Evolutionary conservation across 2,329 filamentous ascomycete species (phyloP).

Genomic region (Trichoderma semiorbis): DNA sequence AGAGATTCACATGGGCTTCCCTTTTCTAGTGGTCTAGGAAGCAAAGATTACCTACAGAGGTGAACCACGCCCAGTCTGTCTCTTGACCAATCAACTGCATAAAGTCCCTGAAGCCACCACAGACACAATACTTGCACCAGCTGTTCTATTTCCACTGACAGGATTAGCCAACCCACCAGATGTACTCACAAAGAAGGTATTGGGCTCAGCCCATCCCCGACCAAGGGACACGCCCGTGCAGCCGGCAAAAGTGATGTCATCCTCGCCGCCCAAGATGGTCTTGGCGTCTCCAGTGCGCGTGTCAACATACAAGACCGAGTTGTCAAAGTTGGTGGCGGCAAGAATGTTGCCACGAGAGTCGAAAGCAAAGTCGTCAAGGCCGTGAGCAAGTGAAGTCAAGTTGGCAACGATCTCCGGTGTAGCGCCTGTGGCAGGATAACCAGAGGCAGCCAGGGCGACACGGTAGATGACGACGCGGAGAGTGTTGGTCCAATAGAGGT

Average conservation of each 20-base stretch:
- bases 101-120: not conserved
- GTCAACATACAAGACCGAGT: constrained; percentile 17
- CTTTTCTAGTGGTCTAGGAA: no score
- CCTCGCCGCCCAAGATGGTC: not conserved
- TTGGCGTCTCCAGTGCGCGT: not conserved
- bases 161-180: not conserved
- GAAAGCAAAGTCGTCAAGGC: not conserved
- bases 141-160: not conserved
- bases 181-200: not conserved
- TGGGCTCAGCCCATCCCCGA: not conserved
- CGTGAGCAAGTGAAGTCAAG: not conserved
- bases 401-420: not conserved
- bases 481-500: not conserved
- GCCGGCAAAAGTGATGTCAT: not conserved
- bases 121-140: not conserved
- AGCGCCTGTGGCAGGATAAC: not conserved
- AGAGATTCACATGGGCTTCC: no score
- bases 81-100: not conserved
- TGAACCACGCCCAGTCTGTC: not conserved
- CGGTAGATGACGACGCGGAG: not conserved
- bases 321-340: not conserved
- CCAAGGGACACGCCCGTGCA: not conserved
- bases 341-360: not conserved
- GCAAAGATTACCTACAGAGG: no score
- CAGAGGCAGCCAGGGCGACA: not conserved